Base-by-base conservation (phyloP, 306 rosid species). In the Sphenostylis stenocarpa region DNA sequence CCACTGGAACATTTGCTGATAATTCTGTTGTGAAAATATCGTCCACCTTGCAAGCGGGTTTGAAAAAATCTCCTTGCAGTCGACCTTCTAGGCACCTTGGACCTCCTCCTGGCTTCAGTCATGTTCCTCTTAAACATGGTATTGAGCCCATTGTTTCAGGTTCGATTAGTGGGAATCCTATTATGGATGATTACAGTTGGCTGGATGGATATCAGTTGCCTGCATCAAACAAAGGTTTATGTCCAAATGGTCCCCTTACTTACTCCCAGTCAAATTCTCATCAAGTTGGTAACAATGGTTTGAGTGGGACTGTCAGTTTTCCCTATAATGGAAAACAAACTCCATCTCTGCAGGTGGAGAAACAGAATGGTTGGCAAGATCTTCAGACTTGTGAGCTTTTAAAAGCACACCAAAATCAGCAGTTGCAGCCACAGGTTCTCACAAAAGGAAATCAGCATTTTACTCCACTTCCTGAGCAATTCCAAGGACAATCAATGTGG, bases 171-270 rank as follows among this genome's bases (percentile, higher is more conserved):
- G 96, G 77, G 67, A 95, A 82, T 90, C 92, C 79, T 41, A 29
- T 86, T 47, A 51, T 89, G 89, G 99, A 95, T 68, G 97, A 95
- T 83, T 95, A 95, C 85, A 85, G 97, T 83, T 95, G 99, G 99
- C 85, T 95, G 89, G 98, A 95, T 89, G 99, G 99, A 81, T 91
- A 95, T 91, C 97, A 95, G 70, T 63, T 87, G 72, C 92, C 95
- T 55, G 77, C 91, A 47, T 83, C 94, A 68, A 76, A 83, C 15
- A 87, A 79, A 63, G 88, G 83, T 77, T 48, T 85, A 62, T 86
- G 76, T 39, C 51, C 80, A 47, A 77, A 65, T 84, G 84, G 80
- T 81, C 80, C 87, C 47, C 47, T 81, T 36, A 72, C 77, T 57
- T 84, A 73, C 75, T 44, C 88, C 60, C 86, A 80, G 39, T 73